Conservation (phyloP, 1,284 basidiomycete species). For the Ganoderma multipileum region DNA sequence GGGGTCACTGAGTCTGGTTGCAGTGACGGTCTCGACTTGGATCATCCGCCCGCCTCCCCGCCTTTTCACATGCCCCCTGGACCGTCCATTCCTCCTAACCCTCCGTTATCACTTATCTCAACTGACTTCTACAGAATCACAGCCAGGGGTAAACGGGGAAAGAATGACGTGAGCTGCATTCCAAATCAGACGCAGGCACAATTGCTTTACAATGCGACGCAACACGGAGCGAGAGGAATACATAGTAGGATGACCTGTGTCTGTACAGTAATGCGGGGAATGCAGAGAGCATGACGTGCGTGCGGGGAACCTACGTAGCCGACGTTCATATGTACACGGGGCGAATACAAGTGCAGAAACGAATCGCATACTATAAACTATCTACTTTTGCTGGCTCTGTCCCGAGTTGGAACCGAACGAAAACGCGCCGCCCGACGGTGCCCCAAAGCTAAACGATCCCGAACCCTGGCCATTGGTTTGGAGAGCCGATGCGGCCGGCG, state of each 20-base stretch:
- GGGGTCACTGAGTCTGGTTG: not conserved
- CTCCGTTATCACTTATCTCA: not conserved
- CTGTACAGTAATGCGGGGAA: conserved; percentile 7
- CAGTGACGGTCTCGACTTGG: not conserved
- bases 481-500: not conserved
- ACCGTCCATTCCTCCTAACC: not conserved
- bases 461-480: conserved; percentile 21
- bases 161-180: not conserved
- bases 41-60: not conserved
- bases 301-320: not conserved
- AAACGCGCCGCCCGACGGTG: conserved; percentile 37
- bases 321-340: conserved; percentile 15
- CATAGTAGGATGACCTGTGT: not conserved
- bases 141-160: not conserved
- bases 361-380: conserved; percentile 13
- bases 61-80: not conserved
- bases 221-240: not conserved
- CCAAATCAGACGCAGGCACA: not conserved
- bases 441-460: conserved; percentile 29
- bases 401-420: conserved; percentile 38
- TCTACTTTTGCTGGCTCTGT: conserved; percentile 33
- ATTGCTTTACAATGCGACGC: conserved; percentile 16
- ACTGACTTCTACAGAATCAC: not conserved
- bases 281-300: conserved; percentile 8
- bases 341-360: conserved; percentile 4